Base-by-base conservation (phyloP, 306 rosid species). In the Canavalia ensiformis region DNA sequence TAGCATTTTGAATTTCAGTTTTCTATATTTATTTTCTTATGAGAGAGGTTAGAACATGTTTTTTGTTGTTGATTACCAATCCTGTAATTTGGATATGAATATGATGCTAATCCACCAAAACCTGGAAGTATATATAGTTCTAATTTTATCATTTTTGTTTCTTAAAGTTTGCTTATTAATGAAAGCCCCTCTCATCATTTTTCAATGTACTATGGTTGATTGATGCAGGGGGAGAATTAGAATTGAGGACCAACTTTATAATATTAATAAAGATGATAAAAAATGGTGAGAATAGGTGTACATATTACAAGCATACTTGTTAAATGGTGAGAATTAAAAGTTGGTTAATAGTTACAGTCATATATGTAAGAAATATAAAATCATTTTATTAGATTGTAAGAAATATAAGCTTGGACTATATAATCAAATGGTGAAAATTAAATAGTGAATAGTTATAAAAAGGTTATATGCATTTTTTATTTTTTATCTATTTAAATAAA, bases 41-140 rank as follows among this genome's bases (percentile, higher is more conserved):
- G 81, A 75, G 7, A 77, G 77, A 72, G 77, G 41, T 25, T 62
- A 42, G 45, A 47, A 69, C 41, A 3, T 28, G 1, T 34, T 54
- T 18, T 63, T 39, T 63, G 13, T 8, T 25, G 62, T 57, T 28
- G 3, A 64, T 63, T 49, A 44, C 68, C 3, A 76, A 45, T 44
- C 42, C 4, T 84, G 80, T 77, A 65, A 28, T 57, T 39, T 7
- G 42, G 52, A 44, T 75, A 25, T 49, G 87, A 64, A 65, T 66
- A 5, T 54, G 72, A 73, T 81, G 8, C 74, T 46, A 58, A 68
- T 82, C 77, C 73, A 51, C 44, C 35, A 30, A 69, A 31, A 3
- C 35, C 50, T 51, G 30, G 57, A 50, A 41, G 42, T 57, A 50
- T 58, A 50, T 58, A 47, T 73, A 66, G 55, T 50, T 64, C 55